Base-by-base conservation (phyloP, 129 eudicot species). In the Heracleum sosnowskyi region DNA sequence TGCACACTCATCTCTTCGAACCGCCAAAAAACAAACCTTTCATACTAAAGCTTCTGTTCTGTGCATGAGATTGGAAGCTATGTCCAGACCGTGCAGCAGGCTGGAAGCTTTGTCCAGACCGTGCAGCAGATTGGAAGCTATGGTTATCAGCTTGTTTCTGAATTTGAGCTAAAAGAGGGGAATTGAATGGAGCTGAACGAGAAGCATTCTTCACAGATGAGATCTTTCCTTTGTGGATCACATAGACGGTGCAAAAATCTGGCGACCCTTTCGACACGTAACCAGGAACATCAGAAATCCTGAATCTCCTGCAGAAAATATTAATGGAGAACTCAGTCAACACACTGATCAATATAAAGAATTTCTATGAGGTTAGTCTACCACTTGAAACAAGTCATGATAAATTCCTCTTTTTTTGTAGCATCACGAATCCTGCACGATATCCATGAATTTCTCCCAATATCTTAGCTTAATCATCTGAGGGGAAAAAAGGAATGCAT, bases 221-320 rank as follows among this genome's bases (percentile, higher is more conserved):
- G 64, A 91, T 89, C 82, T 91, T 91, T 68, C 90, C 79, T 84
- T 91, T 91, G 57, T 90, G 86, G 84, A 91, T 91, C 73, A 91
- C 93, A 73, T 91, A 91, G 79, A 91, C 86, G 26, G 97, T 91
- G 82, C 93, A 89, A 84, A 89, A 91, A 79, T 91, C 93, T 7
- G 97, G 97, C 39, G 90, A 83, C 26, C 62, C 87, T 80, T 87
- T 91, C 31, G 84, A 82, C 33, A 89, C 90, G 41, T 55, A 71
- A 73, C 77, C 78, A 26, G 97, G 97, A 75, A 84, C 79, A 84
- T 91, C 97, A 20, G 82, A 53, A 69, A 76, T 69, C 90, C 84
- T 89, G 68, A 89, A 86, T 80, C 89, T 87, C 81, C 86, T 86
- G 87, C 69, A 63, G 49, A 75, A 75, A 47, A 77, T 22, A 76